Evolutionary conservation across 768 basidiomycete genomes (phyloP).

Genomic region (Tylopilus plumbeoviolaceoides): DNA sequence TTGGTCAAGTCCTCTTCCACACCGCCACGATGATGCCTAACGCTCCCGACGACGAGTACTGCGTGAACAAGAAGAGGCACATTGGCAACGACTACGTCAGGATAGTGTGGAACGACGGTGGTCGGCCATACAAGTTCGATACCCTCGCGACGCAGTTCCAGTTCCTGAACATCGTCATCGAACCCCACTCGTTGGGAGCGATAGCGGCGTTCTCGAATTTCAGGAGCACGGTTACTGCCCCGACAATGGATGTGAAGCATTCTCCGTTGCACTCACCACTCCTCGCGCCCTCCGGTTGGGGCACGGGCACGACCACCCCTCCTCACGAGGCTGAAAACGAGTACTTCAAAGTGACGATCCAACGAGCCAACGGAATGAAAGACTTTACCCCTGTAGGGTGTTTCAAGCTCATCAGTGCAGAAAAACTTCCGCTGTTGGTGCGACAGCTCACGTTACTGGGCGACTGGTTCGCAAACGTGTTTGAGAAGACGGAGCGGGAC

Average conservation of each 20-base stretch:
- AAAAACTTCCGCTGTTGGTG: conserved; percentile 80
- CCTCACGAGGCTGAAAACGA: conserved; percentile 75
- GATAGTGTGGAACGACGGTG: conserved; percentile 98
- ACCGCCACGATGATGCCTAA: conserved; percentile 98
- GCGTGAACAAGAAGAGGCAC: conserved; percentile 86
- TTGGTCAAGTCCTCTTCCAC: conserved; percentile 92
- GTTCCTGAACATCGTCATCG: conserved; percentile 95
- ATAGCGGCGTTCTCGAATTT: conserved; percentile 82
- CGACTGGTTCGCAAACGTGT: conserved; percentile 89
- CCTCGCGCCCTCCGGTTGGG: conserved; percentile 8
- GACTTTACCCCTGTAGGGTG: conserved; percentile 91
- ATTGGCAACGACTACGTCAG: conserved; percentile 97
- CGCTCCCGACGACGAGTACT: conserved; percentile 57
- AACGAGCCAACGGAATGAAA: conserved; percentile 85
- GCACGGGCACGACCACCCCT: conserved; percentile 7
- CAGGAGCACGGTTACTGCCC: conserved; percentile 9
- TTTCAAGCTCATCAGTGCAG: conserved; percentile 91
- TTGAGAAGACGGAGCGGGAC: conserved; percentile 67
- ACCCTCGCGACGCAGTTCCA: conserved; percentile 92
- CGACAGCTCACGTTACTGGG: conserved; percentile 84
- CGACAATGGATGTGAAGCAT: conserved; percentile 11
- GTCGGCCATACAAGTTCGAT: conserved; percentile 83
- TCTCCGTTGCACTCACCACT: conserved; percentile 20
- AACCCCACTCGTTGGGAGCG: conserved; percentile 83
- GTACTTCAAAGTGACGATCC: conserved; percentile 93